phyloP scores from a whole-genome alignment of 257 asterid genomes.

The Gentiana straminea region DNA sequence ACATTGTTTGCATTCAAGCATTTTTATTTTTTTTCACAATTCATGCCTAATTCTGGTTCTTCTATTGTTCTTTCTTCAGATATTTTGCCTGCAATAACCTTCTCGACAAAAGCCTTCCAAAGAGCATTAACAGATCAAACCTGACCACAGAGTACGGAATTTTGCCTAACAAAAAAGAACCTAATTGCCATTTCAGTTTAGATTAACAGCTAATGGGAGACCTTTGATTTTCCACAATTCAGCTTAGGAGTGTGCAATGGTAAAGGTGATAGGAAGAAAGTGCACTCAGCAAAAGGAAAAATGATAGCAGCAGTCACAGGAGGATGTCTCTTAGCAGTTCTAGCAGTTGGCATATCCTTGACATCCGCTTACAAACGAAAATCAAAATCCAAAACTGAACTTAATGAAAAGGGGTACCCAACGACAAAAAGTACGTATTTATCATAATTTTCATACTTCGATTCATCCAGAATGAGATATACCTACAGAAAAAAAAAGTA shows the following conservation, averaged over 20 bases:
- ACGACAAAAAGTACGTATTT: slow-evolving; percentile 60
- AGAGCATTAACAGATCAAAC: slow-evolving; percentile 24
- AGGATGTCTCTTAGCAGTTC: slow-evolving; percentile 30
- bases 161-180: slow-evolving; percentile 8
- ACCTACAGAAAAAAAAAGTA: too few relatives aligned
- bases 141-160: slow-evolving; percentile 51
- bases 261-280: slow-evolving; percentile 11
- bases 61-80: slow-evolving; percentile 22
- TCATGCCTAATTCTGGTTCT: not conserved
- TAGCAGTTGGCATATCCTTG: slow-evolving; percentile 23
- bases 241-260: slow-evolving; percentile 39
- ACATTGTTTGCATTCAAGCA: not conserved
- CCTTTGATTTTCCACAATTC: slow-evolving; percentile 13
- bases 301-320: slow-evolving; percentile 39
- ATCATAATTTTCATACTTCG: too few relatives aligned
- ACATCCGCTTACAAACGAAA: slow-evolving; percentile 31
- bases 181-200: not conserved
- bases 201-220: too few relatives aligned
- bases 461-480: too few relatives aligned
- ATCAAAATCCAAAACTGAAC: slow-evolving; percentile 14
- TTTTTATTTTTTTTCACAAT: not conserved
- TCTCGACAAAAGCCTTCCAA: slow-evolving; percentile 21
- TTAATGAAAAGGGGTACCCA: slow-evolving; percentile 31
- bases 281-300: slow-evolving; percentile 24
- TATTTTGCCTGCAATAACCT: slow-evolving; percentile 45